Conservation (phyloP, 2,329 filamentous ascomycete species). For the Fusarium sp. region DNA sequence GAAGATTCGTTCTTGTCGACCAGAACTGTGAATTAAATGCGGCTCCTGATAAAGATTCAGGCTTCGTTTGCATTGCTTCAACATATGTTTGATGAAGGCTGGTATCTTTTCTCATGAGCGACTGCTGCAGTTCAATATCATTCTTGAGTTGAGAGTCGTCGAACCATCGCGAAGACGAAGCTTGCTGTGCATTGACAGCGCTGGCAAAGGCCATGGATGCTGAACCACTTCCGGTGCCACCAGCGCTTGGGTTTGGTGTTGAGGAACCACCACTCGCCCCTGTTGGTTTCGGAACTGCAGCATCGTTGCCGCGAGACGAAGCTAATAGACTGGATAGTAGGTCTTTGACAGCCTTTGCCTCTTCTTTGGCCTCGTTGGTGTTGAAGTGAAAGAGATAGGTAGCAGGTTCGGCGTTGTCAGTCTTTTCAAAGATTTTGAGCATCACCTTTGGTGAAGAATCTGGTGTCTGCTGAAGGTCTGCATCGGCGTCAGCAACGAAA, state of each 20-base stretch:
- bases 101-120: conserved; percentile 83
- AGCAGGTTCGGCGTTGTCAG: conserved; percentile 67
- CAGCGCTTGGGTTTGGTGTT: conserved; percentile 44
- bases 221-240: conserved; percentile 59
- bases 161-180: conserved; percentile 74
- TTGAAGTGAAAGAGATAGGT: conserved; percentile 92
- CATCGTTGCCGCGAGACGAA: conserved; percentile 68
- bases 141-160: conserved; percentile 81
- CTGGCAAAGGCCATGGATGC: conserved; percentile 82
- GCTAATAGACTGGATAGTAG: conserved; percentile 82
- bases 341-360: conserved; percentile 88
- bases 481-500: conserved; percentile 7
- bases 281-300: conserved; percentile 61
- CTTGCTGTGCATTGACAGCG: conserved; percentile 65
- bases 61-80: conserved; percentile 84
- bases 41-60: conserved; percentile 80
- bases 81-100: conserved; percentile 85
- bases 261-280: conserved; percentile 47
- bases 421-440: conserved; percentile 87
- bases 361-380: conserved; percentile 78
- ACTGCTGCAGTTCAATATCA: conserved; percentile 87
- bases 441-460: conserved; percentile 90
- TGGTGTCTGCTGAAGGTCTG: conserved; percentile 95
- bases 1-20: conserved; percentile 85
- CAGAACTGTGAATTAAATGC: conserved; percentile 95